Evolutionary conservation across 306 rosid genomes (phyloP).

Genomic region (Cucumis melo): DNA sequence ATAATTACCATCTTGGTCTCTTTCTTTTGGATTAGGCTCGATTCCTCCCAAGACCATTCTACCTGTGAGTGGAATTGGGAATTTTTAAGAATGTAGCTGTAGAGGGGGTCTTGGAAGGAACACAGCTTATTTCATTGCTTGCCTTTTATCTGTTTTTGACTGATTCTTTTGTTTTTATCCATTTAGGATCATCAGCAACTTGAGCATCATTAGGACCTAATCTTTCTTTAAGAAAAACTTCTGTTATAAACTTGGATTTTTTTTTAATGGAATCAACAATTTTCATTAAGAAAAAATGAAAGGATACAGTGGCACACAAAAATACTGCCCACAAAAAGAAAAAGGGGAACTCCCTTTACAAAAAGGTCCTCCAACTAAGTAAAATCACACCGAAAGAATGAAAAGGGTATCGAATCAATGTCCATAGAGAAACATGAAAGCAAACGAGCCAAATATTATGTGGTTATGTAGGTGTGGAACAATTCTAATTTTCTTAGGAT

Average conservation of each 20-base stretch:
- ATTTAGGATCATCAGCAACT: background rate
- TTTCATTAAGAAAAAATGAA: too few relatives aligned
- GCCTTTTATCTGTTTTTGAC: background rate
- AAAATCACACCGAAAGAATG: too few relatives aligned
- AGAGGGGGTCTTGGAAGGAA: background rate
- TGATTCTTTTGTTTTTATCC: background rate
- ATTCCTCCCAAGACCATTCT: too few relatives aligned
- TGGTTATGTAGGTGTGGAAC: background rate
- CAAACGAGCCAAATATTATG: background rate
- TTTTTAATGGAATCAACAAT: too few relatives aligned
- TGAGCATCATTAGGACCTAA: background rate
- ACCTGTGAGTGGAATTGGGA: background rate
- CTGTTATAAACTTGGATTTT: background rate
- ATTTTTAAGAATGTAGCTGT: background rate
- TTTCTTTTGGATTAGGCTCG: background rate
- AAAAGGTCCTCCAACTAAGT: too few relatives aligned
- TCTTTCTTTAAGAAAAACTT: background rate
- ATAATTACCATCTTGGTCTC: background rate
- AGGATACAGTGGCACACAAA: too few relatives aligned
- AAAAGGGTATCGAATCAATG: too few relatives aligned
- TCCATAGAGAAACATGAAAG: too few relatives aligned
- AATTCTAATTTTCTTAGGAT: background rate
- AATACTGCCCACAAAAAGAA: too few relatives aligned
- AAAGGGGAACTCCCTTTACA: too few relatives aligned
- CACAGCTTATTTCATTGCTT: background rate